These are phyloP conservation scores for Pseudogymnoascus sp. DNA, from an alignment of 2,329 filamentous ascomycete genomes.

Conservation along the genomic window DNA sequence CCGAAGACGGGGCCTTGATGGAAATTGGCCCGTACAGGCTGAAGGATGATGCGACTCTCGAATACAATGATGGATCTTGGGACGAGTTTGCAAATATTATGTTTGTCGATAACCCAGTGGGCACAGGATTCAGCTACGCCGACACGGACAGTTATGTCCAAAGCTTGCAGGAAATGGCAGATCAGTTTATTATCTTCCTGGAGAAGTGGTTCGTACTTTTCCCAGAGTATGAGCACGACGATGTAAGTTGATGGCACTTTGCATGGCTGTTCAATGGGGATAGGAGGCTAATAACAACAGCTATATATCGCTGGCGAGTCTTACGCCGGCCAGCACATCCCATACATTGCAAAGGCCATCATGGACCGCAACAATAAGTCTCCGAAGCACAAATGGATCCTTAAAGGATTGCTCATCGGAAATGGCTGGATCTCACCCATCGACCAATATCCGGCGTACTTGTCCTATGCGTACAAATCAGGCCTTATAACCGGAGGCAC, in stretches of 20 bases:
- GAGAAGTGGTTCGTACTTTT: constrained; percentile 89
- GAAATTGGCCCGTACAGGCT: constrained; percentile 91
- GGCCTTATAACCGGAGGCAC: constrained; percentile 64
- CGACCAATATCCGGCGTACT: constrained; percentile 84
- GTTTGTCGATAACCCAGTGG: constrained; percentile 95
- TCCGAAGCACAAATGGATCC: constrained; percentile 55
- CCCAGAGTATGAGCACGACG: constrained; percentile 83
- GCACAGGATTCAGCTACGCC: constrained; percentile 93
- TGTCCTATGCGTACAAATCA: constrained; percentile 72
- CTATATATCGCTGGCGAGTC: constrained; percentile 94
- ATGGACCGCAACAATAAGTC: constrained; percentile 72
- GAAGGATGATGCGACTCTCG: constrained; percentile 61
- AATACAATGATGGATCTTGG: constrained; percentile 91
- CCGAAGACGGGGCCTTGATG: constrained; percentile 93
- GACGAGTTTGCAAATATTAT: constrained; percentile 95
- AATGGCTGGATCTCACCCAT: constrained; percentile 94
- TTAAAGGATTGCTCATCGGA: constrained; percentile 83
- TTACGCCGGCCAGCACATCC: constrained; percentile 93
- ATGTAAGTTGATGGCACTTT: constrained; percentile 53
- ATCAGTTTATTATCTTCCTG: constrained; percentile 79
- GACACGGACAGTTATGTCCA: constrained; percentile 80
- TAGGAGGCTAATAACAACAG: constrained; percentile 38
- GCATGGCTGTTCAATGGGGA: neutral
- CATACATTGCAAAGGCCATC: constrained; percentile 89
- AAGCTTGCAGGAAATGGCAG: constrained; percentile 81